Evolutionary conservation across 208 protist genomes (phyloP), one percentile per base, ranked within the genome.

Genomic region (Endotrypanum monterogeii): DNA sequence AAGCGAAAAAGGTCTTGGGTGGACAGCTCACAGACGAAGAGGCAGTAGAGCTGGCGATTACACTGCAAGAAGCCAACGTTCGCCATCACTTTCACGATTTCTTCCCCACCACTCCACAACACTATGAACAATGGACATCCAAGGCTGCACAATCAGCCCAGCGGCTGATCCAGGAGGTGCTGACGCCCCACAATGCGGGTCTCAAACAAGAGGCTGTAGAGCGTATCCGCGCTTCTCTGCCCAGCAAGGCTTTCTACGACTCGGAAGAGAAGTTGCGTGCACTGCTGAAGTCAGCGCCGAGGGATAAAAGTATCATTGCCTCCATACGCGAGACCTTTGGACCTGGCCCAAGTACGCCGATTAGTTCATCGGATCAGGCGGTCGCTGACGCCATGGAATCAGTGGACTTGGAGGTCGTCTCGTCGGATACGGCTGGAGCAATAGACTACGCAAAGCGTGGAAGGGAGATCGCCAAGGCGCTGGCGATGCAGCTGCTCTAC

Each of bases 71-170:
- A 55, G 90, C 88, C 25, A 83, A 92, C 41, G 79, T 90, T 51
- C 86, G 82, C 52, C 88, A 93, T 71, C 90, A 95, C 75, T 95
- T 94, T 79, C 84, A 91, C 70, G 85, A 97, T 46, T 95, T 85
- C 74, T 95, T 97, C 69, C 88, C 88, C 30, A 57, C 52, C 56
- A 74, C 67, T 28, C 48, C 73, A n/a, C 68, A 65, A 37, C 82
- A 93, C 57, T 95, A 95, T 71, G 83, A 86, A 63, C 70, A 89
- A 52, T 94, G 89, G 87, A 58, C 52, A 30, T 94, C 92, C 9
- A 71, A 83, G 50, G 69, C 39, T 20, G 85, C 89, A 32, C 58
- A 72, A 16, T 60, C 68, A 20, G 74, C 80, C 28, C 77, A 83
- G 67, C 70, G 80, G 54, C 62, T 89, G n/a, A 86, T 94, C 25